Evolutionary conservation across 768 basidiomycete genomes (phyloP), one percentile per base, ranked within the genome.

Genomic region (Cystobasidium tubakii): DNA sequence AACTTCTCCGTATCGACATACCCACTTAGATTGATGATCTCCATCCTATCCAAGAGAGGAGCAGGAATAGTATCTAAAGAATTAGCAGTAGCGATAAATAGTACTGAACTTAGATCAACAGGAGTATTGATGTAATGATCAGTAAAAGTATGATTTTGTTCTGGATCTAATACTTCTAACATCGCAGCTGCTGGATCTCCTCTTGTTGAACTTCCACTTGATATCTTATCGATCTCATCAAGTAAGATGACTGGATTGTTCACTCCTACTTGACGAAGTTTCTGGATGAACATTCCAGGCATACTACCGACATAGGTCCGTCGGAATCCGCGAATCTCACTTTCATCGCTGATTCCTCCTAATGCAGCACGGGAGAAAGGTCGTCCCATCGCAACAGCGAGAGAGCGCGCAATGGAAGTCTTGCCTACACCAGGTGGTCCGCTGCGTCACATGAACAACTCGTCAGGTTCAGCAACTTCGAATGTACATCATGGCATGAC

Each of bases 51-150:
- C 10, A 94, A 82, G 0, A 97, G 84, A 0, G 94, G 92, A 0
- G 88, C 86, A 3, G 90, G 88, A 75, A 96, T 95, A 0, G 91
- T 92, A 44, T 93, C 91, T 13, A 94, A 86, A 0, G 88, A 85
- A 80, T 96, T 96, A 39, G 92, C 90, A 0, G 94, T 95, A 77
- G 92, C 94, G 75, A 96, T 90, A 81, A 96, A 95, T 23, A 95
- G 84, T 17, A 94, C 77, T 27, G 64, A 64, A 0, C 76, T 77
- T 17, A 79, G 74, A 73, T 79, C 77, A 44, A 78, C 33, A 25
- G 66, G 74, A 29, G 53, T 65, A 60, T 73, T 74, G 91, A 91
- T 12, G 90, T 92, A 95, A 82, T 96, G 93, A 81, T 96, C 93
- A 87, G 91, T 78, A 34, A 80, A 76, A 23, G 76, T 57, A 74